Base-by-base conservation (phyloP, 345 rosid genomes). In the Corchorus capsularis region DNA sequence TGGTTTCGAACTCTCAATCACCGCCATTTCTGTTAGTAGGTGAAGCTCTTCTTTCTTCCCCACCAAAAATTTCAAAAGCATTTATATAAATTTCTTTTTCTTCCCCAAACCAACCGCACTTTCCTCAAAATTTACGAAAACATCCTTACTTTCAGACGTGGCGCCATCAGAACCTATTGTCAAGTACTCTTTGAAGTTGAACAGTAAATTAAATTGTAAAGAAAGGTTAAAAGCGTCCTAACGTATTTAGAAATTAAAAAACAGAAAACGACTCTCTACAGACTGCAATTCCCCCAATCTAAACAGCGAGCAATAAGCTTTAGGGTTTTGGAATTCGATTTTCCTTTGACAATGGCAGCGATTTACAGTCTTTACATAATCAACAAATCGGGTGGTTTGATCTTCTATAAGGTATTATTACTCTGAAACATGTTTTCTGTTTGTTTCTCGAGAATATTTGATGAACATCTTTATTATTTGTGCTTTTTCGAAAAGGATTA, bases 351-450 rank as follows among this genome's bases (percentile, higher is more conserved):
- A 73, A 89, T 91, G 95, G 94, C 94, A 0, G 94, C 98, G 71
- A 87, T 92, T 56, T 93, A 85, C 84, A 93, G 93, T 78, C 91
- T 93, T 68, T 91, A 89, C 87, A 93, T 93, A 54, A 91, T 93
- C 69, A 91, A 93, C 88, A 93, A 93, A 83, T 93, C 97, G 43
- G 97, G 96, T 55, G 97, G 97, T 55, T 86, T 91, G 79, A 93
- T 93, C 68, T 91, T 85, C 75, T 89, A 91, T 83, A 94, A 93
- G 97, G 97, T 91, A 84, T n/a, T 39, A 20, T 52, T 7, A 41
- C 15, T 60, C 9, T 9, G 27, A 61, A 46, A 19, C 32, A 73
- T 45, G 27, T 73, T 47, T 47, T 61, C 55, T 53, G 71, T 74
- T 64, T 63, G 59, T 74, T 74, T 66, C 63, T 57, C 50, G 15